Conservation (phyloP, 2,329 filamentous ascomycete genomes). For the Xylaria sp. region DNA sequence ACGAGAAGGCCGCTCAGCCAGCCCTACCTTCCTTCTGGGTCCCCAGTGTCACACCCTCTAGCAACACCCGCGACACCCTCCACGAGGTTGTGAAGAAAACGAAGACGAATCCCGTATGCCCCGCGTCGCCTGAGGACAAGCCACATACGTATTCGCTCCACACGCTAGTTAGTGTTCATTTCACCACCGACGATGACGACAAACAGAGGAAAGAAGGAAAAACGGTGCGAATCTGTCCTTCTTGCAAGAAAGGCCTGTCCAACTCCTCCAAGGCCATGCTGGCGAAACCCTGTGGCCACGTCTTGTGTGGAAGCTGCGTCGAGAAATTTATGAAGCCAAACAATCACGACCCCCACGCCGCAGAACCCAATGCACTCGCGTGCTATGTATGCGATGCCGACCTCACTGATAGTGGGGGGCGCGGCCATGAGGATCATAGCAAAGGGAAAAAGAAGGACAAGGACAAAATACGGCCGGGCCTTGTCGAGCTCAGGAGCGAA, state of each 20-base stretch:
- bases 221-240: slow-evolving; percentile 69
- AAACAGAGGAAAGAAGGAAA: slow-evolving; percentile 33
- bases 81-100: slow-evolving; percentile 62
- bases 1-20: slow-evolving; percentile 73
- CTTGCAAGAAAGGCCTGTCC: slow-evolving; percentile 80
- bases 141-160: slow-evolving; percentile 81
- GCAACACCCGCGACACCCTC: slow-evolving; percentile 62
- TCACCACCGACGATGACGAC: slow-evolving; percentile 68
- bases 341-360: slow-evolving; percentile 59
- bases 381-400: slow-evolving; percentile 91
- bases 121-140: slow-evolving; percentile 68
- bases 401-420: slow-evolving; percentile 52
- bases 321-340: slow-evolving; percentile 77
- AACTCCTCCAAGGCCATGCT: slow-evolving; percentile 85
- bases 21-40: slow-evolving; percentile 91
- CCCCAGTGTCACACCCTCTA: slow-evolving; percentile 77
- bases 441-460: slow-evolving; percentile 54
- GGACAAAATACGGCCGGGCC: slow-evolving; percentile 68
- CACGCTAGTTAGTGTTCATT: slow-evolving; percentile 74
- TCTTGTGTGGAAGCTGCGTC: slow-evolving; percentile 84
- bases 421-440: slow-evolving; percentile 34
- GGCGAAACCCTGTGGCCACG: slow-evolving; percentile 88
- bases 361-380: slow-evolving; percentile 52
- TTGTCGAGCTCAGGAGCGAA: slow-evolving; percentile 82
- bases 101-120: slow-evolving; percentile 77